These are phyloP conservation scores for Centella asiatica DNA, from an alignment of 129 eudicot genomes.

Conservation along the genomic window DNA sequence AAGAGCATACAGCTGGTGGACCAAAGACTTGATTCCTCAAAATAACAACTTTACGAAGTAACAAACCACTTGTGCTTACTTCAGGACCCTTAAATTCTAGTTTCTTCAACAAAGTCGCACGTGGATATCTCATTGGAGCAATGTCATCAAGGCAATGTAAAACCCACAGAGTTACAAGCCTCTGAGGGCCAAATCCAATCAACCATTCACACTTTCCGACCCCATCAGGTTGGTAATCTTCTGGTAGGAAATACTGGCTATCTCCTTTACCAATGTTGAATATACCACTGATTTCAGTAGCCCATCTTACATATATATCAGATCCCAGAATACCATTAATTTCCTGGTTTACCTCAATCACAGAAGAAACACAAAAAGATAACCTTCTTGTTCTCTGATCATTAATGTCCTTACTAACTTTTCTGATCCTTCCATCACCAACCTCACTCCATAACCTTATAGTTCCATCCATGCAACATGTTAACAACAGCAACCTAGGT, in stretches of 20 bases:
- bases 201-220: constrained; percentile 91
- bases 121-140: constrained; percentile 76
- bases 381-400: constrained; percentile 43
- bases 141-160: constrained; percentile 90
- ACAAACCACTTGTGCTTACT: constrained; percentile 25
- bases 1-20: constrained; percentile 64
- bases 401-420: constrained; percentile 35
- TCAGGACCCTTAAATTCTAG: constrained; percentile 35
- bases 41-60: constrained; percentile 52
- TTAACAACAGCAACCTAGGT: constrained; percentile 51
- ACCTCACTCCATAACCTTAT: constrained; percentile 88
- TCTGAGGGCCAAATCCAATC: constrained; percentile 67
- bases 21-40: constrained; percentile 56
- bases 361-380: constrained; percentile 71
- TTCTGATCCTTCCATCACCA: constrained; percentile 58
- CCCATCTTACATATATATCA: constrained; percentile 66
- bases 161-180: constrained; percentile 63
- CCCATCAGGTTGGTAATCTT: constrained; percentile 37
- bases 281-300: constrained; percentile 55
- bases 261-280: constrained; percentile 28
- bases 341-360: constrained; percentile 71
- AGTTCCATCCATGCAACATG: constrained; percentile 83
- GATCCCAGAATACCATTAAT: constrained; percentile 59
- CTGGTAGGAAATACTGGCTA: constrained; percentile 40
- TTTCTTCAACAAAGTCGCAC: constrained; percentile 80